Evolutionary conservation across 2,329 filamentous ascomycete genomes (phyloP), one percentile per base, ranked within the genome.

Genomic region (Aureobasidium sp.): DNA sequence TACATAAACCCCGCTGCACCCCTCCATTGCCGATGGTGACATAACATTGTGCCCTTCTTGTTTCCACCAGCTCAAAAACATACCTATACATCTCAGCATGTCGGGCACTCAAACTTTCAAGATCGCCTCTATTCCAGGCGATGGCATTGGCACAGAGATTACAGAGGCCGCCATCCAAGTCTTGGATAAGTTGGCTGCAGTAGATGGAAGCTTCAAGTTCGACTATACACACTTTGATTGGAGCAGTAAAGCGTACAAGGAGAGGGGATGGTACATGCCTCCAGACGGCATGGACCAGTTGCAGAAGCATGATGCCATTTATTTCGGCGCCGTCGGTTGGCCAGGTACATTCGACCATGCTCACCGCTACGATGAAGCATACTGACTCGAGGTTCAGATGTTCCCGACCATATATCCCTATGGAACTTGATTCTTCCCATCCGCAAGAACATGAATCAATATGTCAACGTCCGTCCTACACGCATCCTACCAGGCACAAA

Each of bases 381-480:
- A 27, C 64, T 65, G 48, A 65, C 15, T 7, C 15, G 32, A n/a
- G 24, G 2, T 2, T 13, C 51, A 79, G 79, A 84, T 56, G 84
- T 88, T 0, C 85, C 86, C 0, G 86, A 89, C 66, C 82, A 88
- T 65, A 82, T 88, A 63, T 84, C 83, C 0, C 81, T 89, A 1
- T 89, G 87, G 87, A 81, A 81, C 8, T 80, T 87, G 36, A 82
- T 87, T 48, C 76, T 89, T 8, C 84, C 84, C 20, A 88, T 89
- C 68, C 82, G 87, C 41, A 84, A 87, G 57, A 79, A 84, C 41
- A 79, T 89, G 50, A 85, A 88, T 64, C 85, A 88, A 68, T 89
- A 87, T 68, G 81, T 87, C 66, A 89, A 88, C 65, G 79, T 89
- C 0, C 80, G 87, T 0, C 87, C 72, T 0, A 79, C 76, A 8